These are phyloP conservation scores for Lunularia cruciata DNA, from an alignment of 225 moss, liverwort and hornwort genomes.

Conservation along the genomic window DNA sequence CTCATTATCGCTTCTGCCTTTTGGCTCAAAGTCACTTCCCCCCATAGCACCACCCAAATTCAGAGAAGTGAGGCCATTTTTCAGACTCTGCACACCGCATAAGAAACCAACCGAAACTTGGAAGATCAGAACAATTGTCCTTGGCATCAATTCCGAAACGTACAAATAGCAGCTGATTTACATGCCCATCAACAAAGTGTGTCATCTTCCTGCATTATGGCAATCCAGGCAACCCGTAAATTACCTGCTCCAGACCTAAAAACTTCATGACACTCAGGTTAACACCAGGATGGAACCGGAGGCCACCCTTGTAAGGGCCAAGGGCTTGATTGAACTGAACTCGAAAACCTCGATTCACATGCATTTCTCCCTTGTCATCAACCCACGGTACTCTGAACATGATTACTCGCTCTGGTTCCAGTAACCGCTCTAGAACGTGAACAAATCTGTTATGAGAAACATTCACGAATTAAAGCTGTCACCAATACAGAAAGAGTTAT, in stretches of 20 bases:
- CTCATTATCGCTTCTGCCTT: conserved; percentile 98
- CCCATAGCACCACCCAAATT: conserved; percentile 96
- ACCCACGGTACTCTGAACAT: conserved; percentile 99
- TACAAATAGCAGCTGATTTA: no score
- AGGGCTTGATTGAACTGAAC: conserved; percentile 98
- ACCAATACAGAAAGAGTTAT: not conserved
- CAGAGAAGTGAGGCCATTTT: conserved; percentile 84
- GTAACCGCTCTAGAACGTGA: conserved; percentile 91
- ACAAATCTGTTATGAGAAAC: conserved; percentile 61
- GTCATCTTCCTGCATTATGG: not conserved
- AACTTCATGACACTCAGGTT: conserved; percentile 97
- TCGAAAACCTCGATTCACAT: conserved; percentile 96
- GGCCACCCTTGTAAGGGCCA: conserved; percentile 97
- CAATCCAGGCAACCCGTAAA: not conserved
- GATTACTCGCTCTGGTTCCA: conserved; percentile 96
- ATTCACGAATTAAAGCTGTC: not conserved
- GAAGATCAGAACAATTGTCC: no score
- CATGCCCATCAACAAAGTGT: not conserved
- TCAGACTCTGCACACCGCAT: conserved; percentile 63
- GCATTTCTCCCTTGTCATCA: conserved; percentile 99
- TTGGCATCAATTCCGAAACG: no score
- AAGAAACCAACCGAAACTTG: not conserved
- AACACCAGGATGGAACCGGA: conserved; percentile 93
- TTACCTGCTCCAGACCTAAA: conserved; percentile 96
- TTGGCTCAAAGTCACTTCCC: conserved; percentile 97